Evolutionary conservation across 176 grass and related monocot species (phyloP).

Genomic region (Oryza punctata): DNA sequence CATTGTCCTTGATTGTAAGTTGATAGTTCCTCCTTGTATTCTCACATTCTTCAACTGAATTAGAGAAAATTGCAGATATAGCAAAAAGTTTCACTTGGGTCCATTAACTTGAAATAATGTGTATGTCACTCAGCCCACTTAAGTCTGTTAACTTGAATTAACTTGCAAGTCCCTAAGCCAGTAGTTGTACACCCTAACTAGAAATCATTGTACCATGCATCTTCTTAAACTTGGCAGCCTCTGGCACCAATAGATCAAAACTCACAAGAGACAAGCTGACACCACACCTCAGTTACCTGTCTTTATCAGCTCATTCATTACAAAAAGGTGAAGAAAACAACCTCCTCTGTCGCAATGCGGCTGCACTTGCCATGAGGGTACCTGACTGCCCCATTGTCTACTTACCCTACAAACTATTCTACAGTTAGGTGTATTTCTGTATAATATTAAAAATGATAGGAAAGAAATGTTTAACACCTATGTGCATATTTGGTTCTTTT

Average conservation of each 20-base stretch:
- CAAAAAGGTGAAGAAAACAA: conserved; percentile 28
- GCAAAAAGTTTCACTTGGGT: background rate
- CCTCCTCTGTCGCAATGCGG: background rate
- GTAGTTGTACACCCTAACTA: background rate
- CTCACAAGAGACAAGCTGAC: background rate
- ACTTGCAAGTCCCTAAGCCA: background rate
- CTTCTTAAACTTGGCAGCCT: background rate
- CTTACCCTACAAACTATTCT: background rate
- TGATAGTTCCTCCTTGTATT: background rate
- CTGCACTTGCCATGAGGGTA: conserved; percentile 21
- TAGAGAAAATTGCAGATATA: background rate
- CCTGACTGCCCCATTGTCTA: background rate
- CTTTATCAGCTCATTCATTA: conserved; percentile 16
- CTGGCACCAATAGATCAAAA: background rate
- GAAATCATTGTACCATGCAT: background rate
- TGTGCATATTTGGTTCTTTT: background rate
- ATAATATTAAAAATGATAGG: background rate
- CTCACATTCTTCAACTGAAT: background rate
- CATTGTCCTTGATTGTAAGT: background rate
- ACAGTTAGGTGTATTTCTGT: background rate
- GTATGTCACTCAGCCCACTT: background rate
- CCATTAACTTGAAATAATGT: background rate
- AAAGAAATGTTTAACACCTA: background rate
- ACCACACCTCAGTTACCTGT: background rate
- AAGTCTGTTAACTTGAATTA: background rate